Base-by-base conservation (phyloP, 805 yeast species). In the Blastobotrys robertii region DNA sequence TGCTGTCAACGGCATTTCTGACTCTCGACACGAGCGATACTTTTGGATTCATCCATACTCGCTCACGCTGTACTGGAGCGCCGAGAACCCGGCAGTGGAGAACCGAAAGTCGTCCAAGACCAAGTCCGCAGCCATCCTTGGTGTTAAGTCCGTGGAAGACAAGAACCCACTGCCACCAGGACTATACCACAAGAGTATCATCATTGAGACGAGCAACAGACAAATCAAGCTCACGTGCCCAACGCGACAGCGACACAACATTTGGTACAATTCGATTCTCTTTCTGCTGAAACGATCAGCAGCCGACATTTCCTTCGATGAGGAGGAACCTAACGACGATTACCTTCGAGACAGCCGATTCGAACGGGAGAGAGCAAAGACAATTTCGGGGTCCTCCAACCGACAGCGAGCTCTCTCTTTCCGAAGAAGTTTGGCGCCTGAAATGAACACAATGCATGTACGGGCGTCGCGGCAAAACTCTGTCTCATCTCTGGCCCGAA, bases 41-140 rank as follows among this genome's bases (percentile, higher is more conserved):
- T 90, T 90, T 72, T 92, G 97, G 97, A 76, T 92, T 37, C 95
- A 90, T 63, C 97, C 98, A 2, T 88, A 88, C 62, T 81, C 92
- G 7, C 65, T 86, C 67, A 85, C 95, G 0, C 68, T 90, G 38
- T 87, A 85, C 62, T 90, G 98, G 98, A 80, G 90, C 2, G 71
- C 74, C 4, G 70, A 78, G 9, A 84, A 84, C 55, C 97, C 97
- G 1, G 81, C 81, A 0, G 58, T 82, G 38, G 80, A 82, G 51
- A 83, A 86, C 8, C 43, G 39, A 31, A 47, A 52, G 5, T 25
- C 37, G 25, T 29, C 15, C 22, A 78, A 74, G 54, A 82, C 94
- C 3, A 76, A 79, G 51, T 87, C 92, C 10, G 78, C 85, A 43
- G 88, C 94, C 0, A 86, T 90, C 41, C 59, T 79, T 13, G 73